A percentile compares a stretch with the other conserved stretches of the same genome.
Evolutionary conservation across 306 rosid genomes (phyloP).

Genomic region (Trifolium fragiferum): DNA sequence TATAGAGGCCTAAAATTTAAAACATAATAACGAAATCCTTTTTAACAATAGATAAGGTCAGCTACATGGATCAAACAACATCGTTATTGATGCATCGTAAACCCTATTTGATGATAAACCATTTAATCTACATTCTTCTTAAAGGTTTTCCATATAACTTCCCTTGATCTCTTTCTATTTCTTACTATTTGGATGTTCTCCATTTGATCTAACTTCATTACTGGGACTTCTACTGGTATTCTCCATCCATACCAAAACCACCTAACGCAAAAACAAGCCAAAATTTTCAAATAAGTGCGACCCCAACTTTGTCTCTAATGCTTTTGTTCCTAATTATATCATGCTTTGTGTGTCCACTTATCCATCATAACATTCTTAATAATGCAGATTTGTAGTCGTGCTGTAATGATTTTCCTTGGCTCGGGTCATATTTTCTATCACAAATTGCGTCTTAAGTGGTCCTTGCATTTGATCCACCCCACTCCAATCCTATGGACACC

Average conservation of each 20-base stretch:
- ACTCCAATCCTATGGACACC: neutral
- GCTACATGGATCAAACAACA: neutral
- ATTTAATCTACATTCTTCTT: neutral
- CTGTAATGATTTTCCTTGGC: neutral
- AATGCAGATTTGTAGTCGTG: neutral
- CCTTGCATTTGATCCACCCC: neutral
- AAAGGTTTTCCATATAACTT: neutral
- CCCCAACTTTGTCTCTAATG: slow-evolving; percentile 3
- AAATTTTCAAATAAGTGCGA: neutral
- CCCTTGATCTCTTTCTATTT: neutral
- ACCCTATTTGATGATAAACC: neutral
- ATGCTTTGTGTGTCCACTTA: neutral
- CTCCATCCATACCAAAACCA: neutral
- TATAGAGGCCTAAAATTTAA: neutral
- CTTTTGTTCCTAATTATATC: neutral
- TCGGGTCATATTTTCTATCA: neutral
- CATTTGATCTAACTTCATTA: neutral
- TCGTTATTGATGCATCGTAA: neutral
- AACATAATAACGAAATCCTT: neutral
- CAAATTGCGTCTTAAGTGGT: neutral
- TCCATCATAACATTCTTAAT: slow-evolving; percentile 1
- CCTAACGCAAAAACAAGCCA: neutral
- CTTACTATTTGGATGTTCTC: neutral
- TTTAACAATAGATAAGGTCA: neutral
- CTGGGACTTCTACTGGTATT: neutral